phyloP scores from a whole-genome alignment of 2,329 filamentous ascomycete genomes.

The Aspergillus fischeri region DNA sequence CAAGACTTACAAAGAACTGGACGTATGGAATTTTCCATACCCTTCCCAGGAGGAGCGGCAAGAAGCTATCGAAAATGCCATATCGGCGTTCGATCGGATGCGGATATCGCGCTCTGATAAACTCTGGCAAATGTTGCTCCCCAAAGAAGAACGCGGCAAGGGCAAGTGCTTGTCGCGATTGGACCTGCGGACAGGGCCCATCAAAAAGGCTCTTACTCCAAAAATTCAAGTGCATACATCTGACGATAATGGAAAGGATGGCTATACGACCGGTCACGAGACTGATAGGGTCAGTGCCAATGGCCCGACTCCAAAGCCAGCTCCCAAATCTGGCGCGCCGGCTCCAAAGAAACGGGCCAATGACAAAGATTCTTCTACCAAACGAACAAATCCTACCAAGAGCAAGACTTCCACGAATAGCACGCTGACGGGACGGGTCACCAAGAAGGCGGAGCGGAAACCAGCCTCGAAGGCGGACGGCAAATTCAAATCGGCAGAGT shows the following conservation, averaged over 20 bases:
- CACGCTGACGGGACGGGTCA: constrained; percentile 40
- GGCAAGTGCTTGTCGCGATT: constrained; percentile 58
- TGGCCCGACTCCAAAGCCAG: constrained; percentile 24
- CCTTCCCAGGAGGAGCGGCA: constrained; percentile 52
- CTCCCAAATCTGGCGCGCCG: constrained; percentile 23
- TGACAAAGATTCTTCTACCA: constrained; percentile 41
- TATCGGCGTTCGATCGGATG: constrained; percentile 60
- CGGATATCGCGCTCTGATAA: constrained; percentile 57
- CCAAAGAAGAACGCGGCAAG: constrained; percentile 58
- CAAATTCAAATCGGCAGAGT: constrained; percentile 52
- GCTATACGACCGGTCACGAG: constrained; percentile 33
- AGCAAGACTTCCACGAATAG: constrained; percentile 49
- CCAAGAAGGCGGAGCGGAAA: constrained; percentile 44
- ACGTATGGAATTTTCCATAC: constrained; percentile 60
- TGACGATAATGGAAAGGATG: constrained; percentile 35
- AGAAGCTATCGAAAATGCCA: constrained; percentile 58
- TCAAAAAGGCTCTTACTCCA: constrained; percentile 36
- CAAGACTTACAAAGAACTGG: constrained; percentile 58
- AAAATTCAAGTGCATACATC: constrained; percentile 34
- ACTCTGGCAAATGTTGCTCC: constrained; percentile 60
- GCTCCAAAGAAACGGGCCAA: constrained; percentile 35
- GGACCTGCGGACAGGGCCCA: constrained; percentile 45
- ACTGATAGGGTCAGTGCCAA: constrained; percentile 30
- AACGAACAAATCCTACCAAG: constrained; percentile 40
- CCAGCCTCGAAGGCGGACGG: constrained; percentile 35